Base-by-base conservation (phyloP, 192 early-diverging fungal genomes). In the Coemansia erecta region DNA sequence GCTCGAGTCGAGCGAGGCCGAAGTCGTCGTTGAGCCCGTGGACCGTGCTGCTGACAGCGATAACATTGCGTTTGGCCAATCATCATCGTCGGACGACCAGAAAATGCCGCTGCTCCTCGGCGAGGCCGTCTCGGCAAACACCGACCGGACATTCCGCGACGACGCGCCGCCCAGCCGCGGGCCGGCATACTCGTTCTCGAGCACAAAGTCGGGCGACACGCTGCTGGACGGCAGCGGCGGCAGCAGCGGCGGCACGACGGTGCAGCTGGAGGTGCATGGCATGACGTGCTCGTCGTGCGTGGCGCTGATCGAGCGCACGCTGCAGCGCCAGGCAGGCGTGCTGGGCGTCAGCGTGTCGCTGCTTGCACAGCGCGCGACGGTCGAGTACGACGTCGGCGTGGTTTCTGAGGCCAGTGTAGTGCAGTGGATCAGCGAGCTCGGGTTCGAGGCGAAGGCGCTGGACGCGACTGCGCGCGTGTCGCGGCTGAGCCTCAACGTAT, bases 221-320 rank as follows among this genome's bases (percentile, higher is more conserved):
- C 56, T 73, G 56, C 54, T 70, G 9, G 66, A 68, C 41, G 14
- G 47, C 0, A 50, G 60, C 23, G 47, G 18, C 15, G 37, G 37
- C 5, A 57, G 33, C 24, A 63, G 56, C 5, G 61, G 33, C 24
- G 67, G 56, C 47, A 60, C 46, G 18, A 49, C 45, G 59, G 72
- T 70, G 43, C 78, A 85, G 61, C 63, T 97, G 11, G 82, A 90
- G 58, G 83, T 98, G 19, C 82, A 73, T 21, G 97, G 97, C 6
- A 98, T 98, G 97, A 95, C 97, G 31, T 98, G 95, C 78, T 86
- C 94, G 6, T 89, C 89, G 4, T 98, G 97, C 76, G 95, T 98
- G 0, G 84, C 84, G 28, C 77, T 86, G 3, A 89, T 98, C 18
- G 93, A 97, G 80, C 85, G 84, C 17, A 80, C 84, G 6, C 61